A percentile compares a stretch with the other conserved stretches of the same genome.
These are phyloP conservation scores for Quercus tomentella DNA, from an alignment of 331 rosid genomes.

Conservation along the genomic window DNA sequence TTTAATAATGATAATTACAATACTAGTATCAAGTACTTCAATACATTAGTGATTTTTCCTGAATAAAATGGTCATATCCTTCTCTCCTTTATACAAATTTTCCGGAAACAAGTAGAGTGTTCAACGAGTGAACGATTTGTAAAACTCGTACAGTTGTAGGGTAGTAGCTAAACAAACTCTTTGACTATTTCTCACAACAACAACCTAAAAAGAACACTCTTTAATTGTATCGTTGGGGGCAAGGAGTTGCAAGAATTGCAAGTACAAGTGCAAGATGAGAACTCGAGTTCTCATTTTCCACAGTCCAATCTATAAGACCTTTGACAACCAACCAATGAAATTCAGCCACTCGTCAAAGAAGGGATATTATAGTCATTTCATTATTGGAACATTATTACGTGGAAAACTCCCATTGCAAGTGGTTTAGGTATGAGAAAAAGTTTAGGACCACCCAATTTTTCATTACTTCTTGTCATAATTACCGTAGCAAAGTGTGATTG, in stretches of 20 bases:
- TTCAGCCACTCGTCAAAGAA: background rate
- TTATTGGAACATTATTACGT: background rate
- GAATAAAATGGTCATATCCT: too few species aligned
- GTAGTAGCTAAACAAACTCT: background rate
- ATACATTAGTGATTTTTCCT: too few species aligned
- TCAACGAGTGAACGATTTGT: background rate
- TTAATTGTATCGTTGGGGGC: background rate
- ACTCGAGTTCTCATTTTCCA: too few species aligned
- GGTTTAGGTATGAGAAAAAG: too few species aligned
- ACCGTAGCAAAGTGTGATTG: too few species aligned
- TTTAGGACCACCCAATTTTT: too few species aligned
- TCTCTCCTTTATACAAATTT: too few species aligned
- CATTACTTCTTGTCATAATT: accelerated
- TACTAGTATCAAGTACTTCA: too few species aligned
- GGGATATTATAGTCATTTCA: background rate
- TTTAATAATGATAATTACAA: background rate
- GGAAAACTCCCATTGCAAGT: background rate
- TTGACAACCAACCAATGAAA: background rate
- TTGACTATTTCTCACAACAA: background rate
- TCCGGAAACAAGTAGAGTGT: background rate
- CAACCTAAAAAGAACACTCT: too few species aligned
- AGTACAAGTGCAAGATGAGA: too few species aligned
- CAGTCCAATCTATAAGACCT: too few species aligned
- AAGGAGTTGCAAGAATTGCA: too few species aligned
- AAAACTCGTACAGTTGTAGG: background rate